Evolutionary conservation across 2,329 filamentous ascomycete species (phyloP), one percentile per base, ranked within the genome.

Genomic region (Xylariaceae sp.): DNA sequence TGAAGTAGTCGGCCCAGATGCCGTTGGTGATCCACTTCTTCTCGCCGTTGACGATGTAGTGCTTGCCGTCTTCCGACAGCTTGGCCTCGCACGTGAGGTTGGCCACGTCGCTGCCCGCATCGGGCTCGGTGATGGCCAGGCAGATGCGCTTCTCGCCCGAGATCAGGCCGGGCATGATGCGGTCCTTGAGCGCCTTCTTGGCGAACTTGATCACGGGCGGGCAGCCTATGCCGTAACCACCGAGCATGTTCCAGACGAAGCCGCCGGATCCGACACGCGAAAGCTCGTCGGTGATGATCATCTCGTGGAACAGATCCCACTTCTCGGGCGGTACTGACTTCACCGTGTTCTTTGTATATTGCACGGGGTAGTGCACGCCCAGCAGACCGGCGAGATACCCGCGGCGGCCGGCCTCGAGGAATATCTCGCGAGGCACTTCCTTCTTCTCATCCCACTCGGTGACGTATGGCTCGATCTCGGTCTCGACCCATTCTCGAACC

Each of bases 21-120:
- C 92, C 92, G 67, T 98, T 98, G 57, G 90, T 97, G 65, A 97
- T 97, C 90, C 92, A 97, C 71, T 98, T 98, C 84, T 98, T 97
- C 78, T 96, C 90, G 39, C 92, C 92, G 59, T 97, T 98, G 67
- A 98, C 92, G 53, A 97, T 97, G 68, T 94, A 98, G 70, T 97
- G 88, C 73, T 97, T 97, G 59, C 92, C 92, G 56, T 98, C 92
- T 54, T 92, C 85, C 48, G 78, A 86, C 41, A 97, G 76, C 73
- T 95, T 95, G 17, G 92, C 92, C 72, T 97, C 89, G 64, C 90
- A 97, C 11, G 83, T 92, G 51, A 98, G 63, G 67, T 95, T 97
- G 43, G 92, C 92, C 8, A 98, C 92, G 61, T 98, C 92, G 50
- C 81, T 88, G 31, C 92, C 92, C 9, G 89, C 92, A 67, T 97